Evolutionary conservation across 192 early-diverging fungal species (phyloP).

Genomic region (Entomortierella chlamydospora): DNA sequence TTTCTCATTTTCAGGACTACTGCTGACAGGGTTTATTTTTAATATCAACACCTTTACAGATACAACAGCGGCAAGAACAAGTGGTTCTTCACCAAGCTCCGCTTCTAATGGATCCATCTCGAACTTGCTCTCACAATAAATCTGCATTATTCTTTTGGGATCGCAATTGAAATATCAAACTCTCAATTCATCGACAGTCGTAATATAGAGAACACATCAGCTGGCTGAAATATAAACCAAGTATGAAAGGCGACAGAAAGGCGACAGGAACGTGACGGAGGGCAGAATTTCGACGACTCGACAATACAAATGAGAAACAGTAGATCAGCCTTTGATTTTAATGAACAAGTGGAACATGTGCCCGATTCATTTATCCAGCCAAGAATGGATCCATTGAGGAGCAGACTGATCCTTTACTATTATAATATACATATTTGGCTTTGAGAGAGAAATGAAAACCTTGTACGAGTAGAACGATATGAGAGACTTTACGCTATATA

Average conservation of each 20-base stretch:
- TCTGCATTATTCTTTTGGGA: constrained; percentile 7
- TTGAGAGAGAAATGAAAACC: no score
- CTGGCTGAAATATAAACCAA: background rate
- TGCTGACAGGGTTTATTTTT: background rate
- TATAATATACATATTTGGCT: no score
- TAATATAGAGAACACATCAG: background rate
- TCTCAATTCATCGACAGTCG: background rate
- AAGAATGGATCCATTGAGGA: no score
- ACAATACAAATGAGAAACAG: background rate
- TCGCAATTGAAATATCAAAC: background rate
- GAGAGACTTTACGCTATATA: no score
- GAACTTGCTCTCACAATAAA: constrained; percentile 13
- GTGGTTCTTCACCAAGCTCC: constrained; percentile 99
- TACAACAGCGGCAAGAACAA: constrained; percentile 99
- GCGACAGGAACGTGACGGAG: no score
- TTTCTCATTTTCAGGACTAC: background rate
- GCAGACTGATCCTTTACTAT: no score
- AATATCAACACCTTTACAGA: constrained; percentile 52
- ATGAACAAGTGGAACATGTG: background rate
- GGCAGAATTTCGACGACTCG: no score
- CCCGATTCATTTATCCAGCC: no score
- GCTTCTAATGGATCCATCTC: constrained; percentile 72
- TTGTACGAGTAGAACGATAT: no score
- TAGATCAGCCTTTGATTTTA: background rate
- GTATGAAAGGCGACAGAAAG: no score